Conservation (phyloP, 2,329 filamentous ascomycete genomes). For the Nigrograna mackinnonii region DNA sequence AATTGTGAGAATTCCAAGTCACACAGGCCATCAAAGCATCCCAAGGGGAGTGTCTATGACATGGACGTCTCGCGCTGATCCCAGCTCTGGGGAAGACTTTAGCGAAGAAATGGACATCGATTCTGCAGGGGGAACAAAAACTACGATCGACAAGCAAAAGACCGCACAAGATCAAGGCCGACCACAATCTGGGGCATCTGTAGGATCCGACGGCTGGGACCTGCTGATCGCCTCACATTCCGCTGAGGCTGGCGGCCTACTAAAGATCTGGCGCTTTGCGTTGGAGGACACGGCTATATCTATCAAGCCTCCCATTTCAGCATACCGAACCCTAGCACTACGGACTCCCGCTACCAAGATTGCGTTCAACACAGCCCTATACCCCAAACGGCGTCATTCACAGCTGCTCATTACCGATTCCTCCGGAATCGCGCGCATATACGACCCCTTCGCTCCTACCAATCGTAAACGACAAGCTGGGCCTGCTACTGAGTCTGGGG, state of each 20-base stretch:
- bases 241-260: slow-evolving; percentile 40
- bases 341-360: slow-evolving; percentile 55
- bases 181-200: slow-evolving; percentile 19
- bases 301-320: slow-evolving; percentile 41
- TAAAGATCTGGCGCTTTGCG: slow-evolving; percentile 46
- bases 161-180: slow-evolving; percentile 23
- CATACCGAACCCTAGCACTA: slow-evolving; percentile 53
- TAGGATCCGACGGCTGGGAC: slow-evolving; percentile 40
- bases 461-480: slow-evolving; percentile 22
- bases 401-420: slow-evolving; percentile 59
- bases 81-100: slow-evolving; percentile 14
- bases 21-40: slow-evolving; percentile 54
- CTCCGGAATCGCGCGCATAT: slow-evolving; percentile 60
- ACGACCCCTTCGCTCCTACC: slow-evolving; percentile 53
- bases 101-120: slow-evolving; percentile 42
- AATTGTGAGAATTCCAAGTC: slow-evolving; percentile 50
- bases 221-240: slow-evolving; percentile 47
- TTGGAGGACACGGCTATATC: slow-evolving; percentile 39
- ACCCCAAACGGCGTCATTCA: slow-evolving; percentile 57
- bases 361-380: slow-evolving; percentile 57
- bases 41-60: slow-evolving; percentile 57
- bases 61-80: slow-evolving; percentile 46
- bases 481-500: slow-evolving; percentile 20
- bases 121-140: slow-evolving; percentile 21
- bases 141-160: slow-evolving; percentile 17